Percentiles rank a stretch among this genome's conserved stretches.
phyloP scores from a whole-genome alignment of 352 stramenopile species.

The Globisporangium uncinulatum region DNA sequence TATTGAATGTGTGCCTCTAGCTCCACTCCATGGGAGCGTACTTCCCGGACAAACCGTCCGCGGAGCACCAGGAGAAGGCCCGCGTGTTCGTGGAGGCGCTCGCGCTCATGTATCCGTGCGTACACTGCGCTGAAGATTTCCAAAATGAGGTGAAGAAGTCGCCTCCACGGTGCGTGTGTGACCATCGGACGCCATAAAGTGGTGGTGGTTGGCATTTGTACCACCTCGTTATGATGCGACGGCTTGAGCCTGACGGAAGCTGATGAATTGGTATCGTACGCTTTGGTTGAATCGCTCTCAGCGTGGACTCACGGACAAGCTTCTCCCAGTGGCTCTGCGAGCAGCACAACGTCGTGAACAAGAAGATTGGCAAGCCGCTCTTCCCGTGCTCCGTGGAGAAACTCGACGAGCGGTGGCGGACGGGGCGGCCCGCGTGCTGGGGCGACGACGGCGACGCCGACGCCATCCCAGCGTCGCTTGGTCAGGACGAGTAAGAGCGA shows the following conservation, averaged over 20 bases:
- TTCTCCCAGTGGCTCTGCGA: constrained; percentile 96
- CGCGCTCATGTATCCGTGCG: constrained; percentile 90
- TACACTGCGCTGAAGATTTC: constrained; percentile 95
- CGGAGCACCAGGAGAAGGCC: constrained; percentile 87
- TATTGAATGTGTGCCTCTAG: constrained; percentile 20
- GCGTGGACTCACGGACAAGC: constrained; percentile 87
- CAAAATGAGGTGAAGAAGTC: constrained; percentile 90
- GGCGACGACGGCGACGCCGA: constrained; percentile 41
- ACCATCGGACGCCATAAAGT: not conserved
- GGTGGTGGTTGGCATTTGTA: no score
- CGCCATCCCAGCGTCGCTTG: constrained; percentile 23
- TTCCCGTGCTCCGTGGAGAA: constrained; percentile 93
- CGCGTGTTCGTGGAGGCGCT: constrained; percentile 89
- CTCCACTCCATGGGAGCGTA: constrained; percentile 94
- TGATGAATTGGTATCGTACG: no score
- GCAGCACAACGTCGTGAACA: constrained; percentile 97
- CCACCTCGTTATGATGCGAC: no score
- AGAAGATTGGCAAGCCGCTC: constrained; percentile 93
- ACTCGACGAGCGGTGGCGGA: constrained; percentile 94
- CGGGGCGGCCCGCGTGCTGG: constrained; percentile 85
- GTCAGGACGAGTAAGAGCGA: constrained; percentile 2
- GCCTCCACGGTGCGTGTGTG: constrained; percentile 73
- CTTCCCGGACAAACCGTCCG: constrained; percentile 93
- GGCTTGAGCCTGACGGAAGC: no score
- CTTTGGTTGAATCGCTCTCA: constrained; percentile 13